Evolutionary conservation across 148 eudicot species (phyloP).

Genomic region (Euryodendron excelsum): DNA sequence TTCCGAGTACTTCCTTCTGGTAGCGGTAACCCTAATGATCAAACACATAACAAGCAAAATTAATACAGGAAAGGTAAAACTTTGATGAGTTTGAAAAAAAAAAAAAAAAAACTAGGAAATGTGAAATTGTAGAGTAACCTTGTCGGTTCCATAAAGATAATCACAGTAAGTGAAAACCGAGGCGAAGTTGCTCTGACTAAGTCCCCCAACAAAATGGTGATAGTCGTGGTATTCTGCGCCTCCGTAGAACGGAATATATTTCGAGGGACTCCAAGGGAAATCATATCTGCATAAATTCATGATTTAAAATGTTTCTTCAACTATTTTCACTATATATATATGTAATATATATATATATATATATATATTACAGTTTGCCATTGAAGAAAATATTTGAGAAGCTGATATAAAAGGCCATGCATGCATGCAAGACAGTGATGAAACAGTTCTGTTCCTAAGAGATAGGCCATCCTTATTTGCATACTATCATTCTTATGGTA

Average conservation of each 20-base stretch:
- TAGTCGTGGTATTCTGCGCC: slow-evolving; percentile 86
- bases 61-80: neutral
- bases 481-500: too few relatives aligned
- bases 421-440: too few relatives aligned
- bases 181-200: slow-evolving; percentile 82
- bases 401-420: too few relatives aligned
- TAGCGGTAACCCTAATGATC: slow-evolving; percentile 74
- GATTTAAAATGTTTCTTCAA: neutral
- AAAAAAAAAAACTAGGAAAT: neutral
- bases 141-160: slow-evolving; percentile 82
- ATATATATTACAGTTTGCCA: too few relatives aligned
- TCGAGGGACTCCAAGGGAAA: slow-evolving; percentile 75
- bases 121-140: slow-evolving; percentile 39
- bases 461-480: too few relatives aligned
- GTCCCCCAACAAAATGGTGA: slow-evolving; percentile 85
- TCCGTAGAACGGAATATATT: slow-evolving; percentile 85
- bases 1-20: slow-evolving; percentile 59
- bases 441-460: too few relatives aligned
- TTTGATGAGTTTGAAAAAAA: neutral
- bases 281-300: slow-evolving; percentile 55
- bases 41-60: slow-evolving; percentile 13
- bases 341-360: too few relatives aligned
- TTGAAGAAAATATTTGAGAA: neutral
- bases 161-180: slow-evolving; percentile 92
- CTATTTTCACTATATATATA: neutral